Evolutionary conservation across 305 asterid genomes (phyloP), one percentile per base, ranked within the genome.

Genomic region (Solanum aculeatissimum): DNA sequence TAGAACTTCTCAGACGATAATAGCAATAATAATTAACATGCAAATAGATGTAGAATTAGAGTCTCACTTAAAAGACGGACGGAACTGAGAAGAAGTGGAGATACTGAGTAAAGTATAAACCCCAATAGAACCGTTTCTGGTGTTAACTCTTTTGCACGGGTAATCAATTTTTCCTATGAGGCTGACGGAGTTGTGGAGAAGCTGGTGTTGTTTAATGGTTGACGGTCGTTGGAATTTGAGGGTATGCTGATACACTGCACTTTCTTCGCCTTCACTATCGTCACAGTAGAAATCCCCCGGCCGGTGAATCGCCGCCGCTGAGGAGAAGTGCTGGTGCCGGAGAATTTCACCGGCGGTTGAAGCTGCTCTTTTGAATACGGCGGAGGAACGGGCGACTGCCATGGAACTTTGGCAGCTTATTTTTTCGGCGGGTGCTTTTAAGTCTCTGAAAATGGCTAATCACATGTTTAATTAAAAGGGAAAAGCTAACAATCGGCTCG

Each of bases 221-320:
- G 91, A 84, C 21, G 99, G 99, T 49, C 91, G 91, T 90, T 95
- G 94, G 85, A 88, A 87, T 93, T 88, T 93, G 86, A 92, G 97
- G 25, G 92, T 89, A 25, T 92, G 92, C 27, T 84, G 81, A 87
- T 94, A 95, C 40, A 92, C 93, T 13, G 88, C 78, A 87, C 95
- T 92, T 66, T 87, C 89, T 54, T 85, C 86, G 71, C 77, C 81
- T 58, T 84, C 80, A 32, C 88, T 51, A n/a, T 49, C 80, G 18
- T 87, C 89, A n/a, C 83, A 60, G 9, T 63, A 79, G 85, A 60
- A 60, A 70, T 70, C 78, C 86, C 86, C 55, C 13, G 84, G 85
- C 27, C 88, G 89, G 71, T 74, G 85, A 72, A 43, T 49, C 68
- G 92, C 53, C 66, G 91, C 58, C 49, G 93, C 47, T 43, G 92